A percentile compares a stretch with the other conserved stretches of the same genome.
Evolutionary conservation across 345 rosid genomes (phyloP).

Genomic region (Rhodamnia argentea): DNA sequence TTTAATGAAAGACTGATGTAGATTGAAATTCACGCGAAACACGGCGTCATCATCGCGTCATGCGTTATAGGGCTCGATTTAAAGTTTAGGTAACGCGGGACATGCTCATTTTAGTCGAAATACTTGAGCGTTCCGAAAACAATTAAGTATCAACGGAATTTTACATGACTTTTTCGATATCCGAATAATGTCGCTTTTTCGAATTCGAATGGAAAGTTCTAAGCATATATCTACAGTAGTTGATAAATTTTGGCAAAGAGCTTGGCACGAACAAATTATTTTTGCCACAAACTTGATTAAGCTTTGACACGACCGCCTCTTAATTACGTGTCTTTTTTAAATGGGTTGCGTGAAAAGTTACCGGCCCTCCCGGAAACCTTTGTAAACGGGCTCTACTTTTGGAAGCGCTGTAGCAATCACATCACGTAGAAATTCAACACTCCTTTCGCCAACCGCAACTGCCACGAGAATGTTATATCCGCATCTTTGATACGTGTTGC

Average conservation of each 20-base stretch:
- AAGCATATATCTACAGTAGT: background rate
- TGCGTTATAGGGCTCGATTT: background rate
- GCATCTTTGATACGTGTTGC: background rate
- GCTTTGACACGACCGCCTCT: background rate
- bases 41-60: background rate
- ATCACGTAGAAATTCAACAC: background rate
- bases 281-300: too few relatives aligned
- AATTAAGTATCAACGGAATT: background rate
- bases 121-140: background rate
- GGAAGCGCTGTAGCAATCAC: background rate
- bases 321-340: background rate
- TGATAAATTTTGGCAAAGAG: background rate
- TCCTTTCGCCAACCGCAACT: background rate
- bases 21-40: background rate
- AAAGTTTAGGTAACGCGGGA: background rate
- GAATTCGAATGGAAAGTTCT: background rate
- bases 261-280: background rate
- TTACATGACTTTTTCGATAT: background rate
- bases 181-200: background rate
- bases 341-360: background rate
- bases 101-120: background rate
- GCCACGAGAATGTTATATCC: background rate
- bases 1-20: background rate
- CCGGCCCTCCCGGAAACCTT: background rate
- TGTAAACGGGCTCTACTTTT: accelerated